Percentiles rank a stretch among this genome's conserved stretches.
Evolutionary conservation across 2,329 filamentous ascomycete species (phyloP).

Genomic region (Atkinsonella hypoxylon): DNA sequence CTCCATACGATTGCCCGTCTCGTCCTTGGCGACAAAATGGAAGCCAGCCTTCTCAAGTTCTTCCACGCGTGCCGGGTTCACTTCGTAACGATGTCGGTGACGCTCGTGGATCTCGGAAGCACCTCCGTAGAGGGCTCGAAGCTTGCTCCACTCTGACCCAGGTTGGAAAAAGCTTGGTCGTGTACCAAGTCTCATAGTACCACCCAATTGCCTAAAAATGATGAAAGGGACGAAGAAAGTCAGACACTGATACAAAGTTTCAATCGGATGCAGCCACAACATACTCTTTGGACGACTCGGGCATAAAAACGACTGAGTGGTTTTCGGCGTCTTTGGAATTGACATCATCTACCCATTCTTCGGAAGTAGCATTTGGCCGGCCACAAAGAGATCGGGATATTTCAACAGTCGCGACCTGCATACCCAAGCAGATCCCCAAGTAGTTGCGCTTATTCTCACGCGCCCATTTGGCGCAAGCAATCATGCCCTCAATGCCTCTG

Average conservation of each 20-base stretch:
- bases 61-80: conserved; percentile 69
- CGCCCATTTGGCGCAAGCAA: conserved; percentile 75
- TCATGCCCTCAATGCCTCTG: conserved; percentile 82
- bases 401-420: conserved; percentile 90
- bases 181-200: conserved; percentile 75
- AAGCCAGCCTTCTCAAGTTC: conserved; percentile 57
- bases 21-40: conserved; percentile 67
- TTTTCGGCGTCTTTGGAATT: conserved; percentile 39
- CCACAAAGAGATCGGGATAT: conserved; percentile 66
- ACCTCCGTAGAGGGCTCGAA: conserved; percentile 62
- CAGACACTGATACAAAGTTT: not conserved
- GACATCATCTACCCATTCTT: conserved; percentile 33
- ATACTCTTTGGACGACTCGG: conserved; percentile 44
- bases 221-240: not conserved
- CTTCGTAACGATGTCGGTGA: conserved; percentile 83
- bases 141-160: conserved; percentile 64
- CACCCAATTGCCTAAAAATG: conserved; percentile 45
- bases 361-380: conserved; percentile 42
- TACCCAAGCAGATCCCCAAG: conserved; percentile 81
- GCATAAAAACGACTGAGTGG: conserved; percentile 81
- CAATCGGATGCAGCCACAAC: not conserved
- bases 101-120: conserved; percentile 51
- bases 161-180: conserved; percentile 65
- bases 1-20: conserved; percentile 69
- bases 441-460: conserved; percentile 71